Base-by-base conservation (phyloP, 164 flowering plant genomes). In the Pachysandra terminalis region DNA sequence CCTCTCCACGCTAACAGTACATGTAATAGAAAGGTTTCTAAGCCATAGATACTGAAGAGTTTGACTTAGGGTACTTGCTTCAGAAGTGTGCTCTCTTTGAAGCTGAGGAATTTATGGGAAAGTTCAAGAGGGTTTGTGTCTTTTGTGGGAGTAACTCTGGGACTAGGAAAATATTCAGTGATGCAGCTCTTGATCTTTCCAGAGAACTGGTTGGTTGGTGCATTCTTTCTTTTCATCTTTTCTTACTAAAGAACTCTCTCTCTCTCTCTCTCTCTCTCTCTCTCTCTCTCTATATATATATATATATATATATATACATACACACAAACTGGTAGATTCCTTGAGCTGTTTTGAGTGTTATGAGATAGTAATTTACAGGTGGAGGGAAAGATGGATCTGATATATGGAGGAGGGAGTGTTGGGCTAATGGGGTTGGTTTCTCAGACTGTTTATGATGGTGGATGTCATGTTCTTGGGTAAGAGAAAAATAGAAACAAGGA, bases 371-470 rank as follows among this genome's bases (percentile, higher is more conserved):
- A 51, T 48, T 63, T 72, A 40, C 76, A 81, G 84, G 84, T 81
- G 16, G 65, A 67, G 67, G 80, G 80, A 64, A 75, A 80, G 62
- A 75, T 80, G 64, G 80, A 82, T 76, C 68, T 80, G 57, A 55
- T 82, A 9, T 82, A 82, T 70, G 85, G 85, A 60, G 85, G 85
- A 65, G 83, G 81, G 15, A 80, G 83, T 67, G 19, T 82, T 61
- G 85, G 85, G 27, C 75, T 80, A 23, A 82, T 82, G 85, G 85
- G 85, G 3, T 63, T 78, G 66, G 75, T 82, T 40, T 75, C 85
- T 64, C 73, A 78, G 63, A 68, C 75, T 27, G 83, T 82, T 52
- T 64, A 37, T 63, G 69, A 75, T 64, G 85, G 85, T 35, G 85
- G 85, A 62, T 73, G 82, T 48, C 75, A 75, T 61, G 85, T 81